A percentile compares a stretch with the other conserved stretches of the same genome.
Conservation (phyloP, 495 filamentous ascomycete genomes). For the Aspergillus diversus region DNA sequence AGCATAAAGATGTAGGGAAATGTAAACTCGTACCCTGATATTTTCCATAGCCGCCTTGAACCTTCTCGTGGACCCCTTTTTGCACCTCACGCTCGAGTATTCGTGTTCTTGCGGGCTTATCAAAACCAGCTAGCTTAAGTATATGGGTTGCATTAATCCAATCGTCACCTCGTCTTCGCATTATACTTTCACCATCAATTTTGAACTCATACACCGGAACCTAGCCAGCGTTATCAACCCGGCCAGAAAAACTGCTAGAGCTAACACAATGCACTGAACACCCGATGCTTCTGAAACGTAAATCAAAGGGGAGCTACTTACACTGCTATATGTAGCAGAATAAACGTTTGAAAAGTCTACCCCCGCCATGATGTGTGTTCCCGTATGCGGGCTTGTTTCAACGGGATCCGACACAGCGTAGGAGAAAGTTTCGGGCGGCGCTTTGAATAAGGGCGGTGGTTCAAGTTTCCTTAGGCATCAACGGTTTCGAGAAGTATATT, state of each 20-base stretch:
- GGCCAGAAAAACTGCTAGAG: neutral
- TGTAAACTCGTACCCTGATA: slow-evolving; percentile 73
- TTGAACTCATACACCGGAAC: slow-evolving; percentile 91
- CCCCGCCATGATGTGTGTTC: slow-evolving; percentile 45
- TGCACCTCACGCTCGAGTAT: slow-evolving; percentile 97
- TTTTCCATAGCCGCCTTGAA: slow-evolving; percentile 98
- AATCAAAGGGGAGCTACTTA: slow-evolving; percentile 48
- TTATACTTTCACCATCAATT: slow-evolving; percentile 76
- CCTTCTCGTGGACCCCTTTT: slow-evolving; percentile 94
- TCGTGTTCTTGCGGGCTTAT: slow-evolving; percentile 90
- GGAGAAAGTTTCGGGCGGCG: slow-evolving; percentile 20
- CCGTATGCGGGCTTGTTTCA: slow-evolving; percentile 28
- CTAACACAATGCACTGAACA: neutral
- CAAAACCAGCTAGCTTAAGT: slow-evolving; percentile 80
- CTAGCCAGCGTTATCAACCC: slow-evolving; percentile 43
- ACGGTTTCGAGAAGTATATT: slow-evolving; percentile 4
- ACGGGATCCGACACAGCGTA: slow-evolving; percentile 26
- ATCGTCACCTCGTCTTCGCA: slow-evolving; percentile 85
- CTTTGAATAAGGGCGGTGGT: slow-evolving; percentile 13
- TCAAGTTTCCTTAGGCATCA: slow-evolving; percentile 19
- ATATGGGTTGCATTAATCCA: slow-evolving; percentile 98
- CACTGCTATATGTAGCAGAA: slow-evolving; percentile 92
- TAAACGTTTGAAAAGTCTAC: slow-evolving; percentile 62
- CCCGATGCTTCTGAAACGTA: neutral
- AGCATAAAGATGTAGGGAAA: slow-evolving; percentile 10